A percentile compares a stretch with the other conserved stretches of the same genome.
These are phyloP conservation scores for Backusella luteola DNA, from an alignment of 192 early-diverging fungal species.

Conservation along the genomic window DNA sequence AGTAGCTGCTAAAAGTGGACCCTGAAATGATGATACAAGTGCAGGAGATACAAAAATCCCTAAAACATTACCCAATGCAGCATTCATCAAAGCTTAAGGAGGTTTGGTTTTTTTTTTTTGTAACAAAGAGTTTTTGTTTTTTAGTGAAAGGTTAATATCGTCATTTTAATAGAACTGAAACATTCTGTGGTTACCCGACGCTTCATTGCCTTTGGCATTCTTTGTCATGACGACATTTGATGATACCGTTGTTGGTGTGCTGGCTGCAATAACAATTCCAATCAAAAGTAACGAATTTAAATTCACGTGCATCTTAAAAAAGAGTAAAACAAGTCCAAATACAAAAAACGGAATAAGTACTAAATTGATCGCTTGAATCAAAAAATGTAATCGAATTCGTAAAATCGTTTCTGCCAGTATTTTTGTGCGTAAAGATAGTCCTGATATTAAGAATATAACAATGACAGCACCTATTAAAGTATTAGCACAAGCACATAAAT, in stretches of 20 bases:
- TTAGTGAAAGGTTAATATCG: background rate
- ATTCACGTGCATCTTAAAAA: constrained; percentile 38
- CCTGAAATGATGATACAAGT: constrained; percentile 48
- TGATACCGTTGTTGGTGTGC: constrained; percentile 69
- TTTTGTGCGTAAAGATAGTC: constrained; percentile 32
- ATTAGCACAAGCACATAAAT: too few species aligned
- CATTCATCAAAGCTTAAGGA: constrained; percentile 56
- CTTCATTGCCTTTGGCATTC: constrained; percentile 63
- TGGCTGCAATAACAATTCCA: constrained; percentile 61
- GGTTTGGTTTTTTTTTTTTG: constrained; percentile 4
- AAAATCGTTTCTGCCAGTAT: constrained; percentile 28
- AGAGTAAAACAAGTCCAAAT: constrained; percentile 51
- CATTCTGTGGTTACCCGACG: constrained; percentile 27
- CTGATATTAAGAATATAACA: constrained; percentile 37
- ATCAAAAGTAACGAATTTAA: constrained; percentile 55
- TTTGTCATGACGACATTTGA: constrained; percentile 79
- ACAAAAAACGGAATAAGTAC: constrained; percentile 60
- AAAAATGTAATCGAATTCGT: constrained; percentile 50
- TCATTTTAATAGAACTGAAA: background rate
- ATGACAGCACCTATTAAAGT: constrained; percentile 28
- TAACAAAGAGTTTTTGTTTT: background rate
- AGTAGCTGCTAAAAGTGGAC: constrained; percentile 22
- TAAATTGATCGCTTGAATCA: constrained; percentile 60
- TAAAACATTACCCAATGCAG: constrained; percentile 62
- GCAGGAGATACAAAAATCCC: constrained; percentile 55